Base-by-base conservation (phyloP, 139 green algal genomes). In the Picocystis salinarum region DNA sequence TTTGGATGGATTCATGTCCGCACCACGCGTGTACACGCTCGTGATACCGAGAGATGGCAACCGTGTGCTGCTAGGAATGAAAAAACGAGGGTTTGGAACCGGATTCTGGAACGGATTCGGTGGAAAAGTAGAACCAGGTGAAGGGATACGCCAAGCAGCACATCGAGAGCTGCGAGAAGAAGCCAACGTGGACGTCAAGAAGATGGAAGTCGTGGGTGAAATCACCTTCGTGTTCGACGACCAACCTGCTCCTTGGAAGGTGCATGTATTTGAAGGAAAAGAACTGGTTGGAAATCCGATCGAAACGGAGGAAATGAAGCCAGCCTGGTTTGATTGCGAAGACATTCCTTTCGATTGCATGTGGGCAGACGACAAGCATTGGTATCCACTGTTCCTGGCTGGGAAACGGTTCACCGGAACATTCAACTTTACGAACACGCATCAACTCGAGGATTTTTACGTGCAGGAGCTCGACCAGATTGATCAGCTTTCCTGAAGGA, bases 301-400 rank as follows among this genome's bases (percentile, higher is more conserved):
- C 9, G 47, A 69, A 17, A 62, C 54, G 7, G 67, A 80, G 10
- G 71, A 80, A 39, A 77, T 80, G 71, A 29, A 25, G 6, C 68
- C 71, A 0, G 22, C 49, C 11, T 80, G 61, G 58, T 70, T 77
- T 12, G 20, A 28, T 18, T 6, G 31, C 1, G 31, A 36, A 1
- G 33, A 65, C 0, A 45, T 80, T 3, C 71, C 71, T 0, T 79
- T 50, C 23, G 44, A 73, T 1, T 41, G 57, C 5, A 52, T 56
- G 46, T 74, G 68, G 68, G 60, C 65, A 0, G 64, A 77, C 40
- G 68, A 77, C 39, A 6, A 28, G 9, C n/a, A 52, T 30, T 76
- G 67, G 67, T 68, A 59, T n/a, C 51, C 51, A 19, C 5, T 58
- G 1, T 55, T 58, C 17, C n/a, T 58, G 22, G 5, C 25, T 9